These are phyloP conservation scores for Phytophthora ramorum DNA, from an alignment of 352 stramenopile species.

Conservation along the genomic window DNA sequence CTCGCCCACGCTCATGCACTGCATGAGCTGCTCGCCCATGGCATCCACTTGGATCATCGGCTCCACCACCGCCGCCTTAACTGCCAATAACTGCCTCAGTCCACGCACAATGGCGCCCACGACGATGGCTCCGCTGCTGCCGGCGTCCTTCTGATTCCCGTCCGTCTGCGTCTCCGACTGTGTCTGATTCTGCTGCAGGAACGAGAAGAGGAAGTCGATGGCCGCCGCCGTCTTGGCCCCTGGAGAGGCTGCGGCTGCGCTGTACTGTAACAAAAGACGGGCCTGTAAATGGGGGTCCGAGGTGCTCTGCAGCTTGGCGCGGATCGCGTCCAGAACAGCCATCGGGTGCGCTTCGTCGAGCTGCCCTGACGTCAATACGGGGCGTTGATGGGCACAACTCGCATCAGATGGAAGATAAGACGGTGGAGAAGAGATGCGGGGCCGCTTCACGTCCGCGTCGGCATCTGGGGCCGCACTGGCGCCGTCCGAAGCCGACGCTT, in stretches of 20 bases:
- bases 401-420: slow-evolving; percentile 16
- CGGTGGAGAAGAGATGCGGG: slow-evolving; percentile 18
- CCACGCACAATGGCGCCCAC: slow-evolving; percentile 74
- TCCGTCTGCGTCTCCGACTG: slow-evolving; percentile 21
- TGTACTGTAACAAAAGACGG: slow-evolving; percentile 68
- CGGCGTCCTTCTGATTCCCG: slow-evolving; percentile 18
- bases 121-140: slow-evolving; percentile 55
- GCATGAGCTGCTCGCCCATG: slow-evolving; percentile 82
- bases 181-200: slow-evolving; percentile 71
- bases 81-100: slow-evolving; percentile 56
- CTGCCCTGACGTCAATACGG: slow-evolving; percentile 12
- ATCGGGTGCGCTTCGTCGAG: slow-evolving; percentile 29
- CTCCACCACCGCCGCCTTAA: slow-evolving; percentile 72
- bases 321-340: slow-evolving; percentile 46
- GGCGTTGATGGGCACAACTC: neutral
- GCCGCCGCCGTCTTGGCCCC: slow-evolving; percentile 55
- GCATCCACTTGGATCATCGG: slow-evolving; percentile 85
- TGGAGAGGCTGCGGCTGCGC: slow-evolving; percentile 49
- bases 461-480: slow-evolving; percentile 5
- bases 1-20: slow-evolving; percentile 76
- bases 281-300: slow-evolving; percentile 70
- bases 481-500: slow-evolving; percentile 20
- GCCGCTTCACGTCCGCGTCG: slow-evolving; percentile 24
- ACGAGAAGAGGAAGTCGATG: slow-evolving; percentile 87
- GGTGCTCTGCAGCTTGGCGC: slow-evolving; percentile 44